phyloP scores from a whole-genome alignment of 2,329 filamentous ascomycete genomes.

The Amphichorda felina region DNA sequence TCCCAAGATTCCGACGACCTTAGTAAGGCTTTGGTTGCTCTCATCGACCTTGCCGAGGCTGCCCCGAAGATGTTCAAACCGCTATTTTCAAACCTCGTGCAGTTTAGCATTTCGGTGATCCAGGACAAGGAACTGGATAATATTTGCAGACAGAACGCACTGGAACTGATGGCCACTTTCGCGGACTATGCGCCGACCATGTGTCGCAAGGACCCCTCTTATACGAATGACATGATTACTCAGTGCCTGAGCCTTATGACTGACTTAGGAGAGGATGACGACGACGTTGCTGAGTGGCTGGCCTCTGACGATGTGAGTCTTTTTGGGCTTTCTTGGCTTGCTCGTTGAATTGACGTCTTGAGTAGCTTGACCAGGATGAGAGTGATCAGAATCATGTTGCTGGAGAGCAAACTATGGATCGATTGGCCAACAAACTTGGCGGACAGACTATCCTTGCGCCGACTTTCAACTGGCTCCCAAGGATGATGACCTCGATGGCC shows the following conservation, averaged over 20 bases:
- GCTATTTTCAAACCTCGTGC: conserved; percentile 84
- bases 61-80: conserved; percentile 95
- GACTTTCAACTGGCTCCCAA: conserved; percentile 91
- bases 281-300: conserved; percentile 91
- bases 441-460: conserved; percentile 86
- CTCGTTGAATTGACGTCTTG: background rate
- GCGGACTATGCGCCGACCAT: conserved; percentile 88
- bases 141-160: conserved; percentile 81
- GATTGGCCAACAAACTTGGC: conserved; percentile 91
- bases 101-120: conserved; percentile 86
- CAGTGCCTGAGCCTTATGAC: conserved; percentile 98
- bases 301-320: conserved; percentile 70
- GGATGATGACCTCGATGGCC: conserved; percentile 91
- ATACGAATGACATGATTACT: conserved; percentile 93
- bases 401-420: conserved; percentile 96
- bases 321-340: background rate
- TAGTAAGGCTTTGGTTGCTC: conserved; percentile 75
- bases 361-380: conserved; percentile 80
- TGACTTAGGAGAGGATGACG: conserved; percentile 86
- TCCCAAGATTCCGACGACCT: conserved; percentile 82
- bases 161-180: conserved; percentile 97
- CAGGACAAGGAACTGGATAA: conserved; percentile 92
- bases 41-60: conserved; percentile 92
- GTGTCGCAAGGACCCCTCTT: conserved; percentile 88
- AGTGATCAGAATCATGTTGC: conserved; percentile 96